phyloP scores from a whole-genome alignment of 352 stramenopile genomes.

The Phytopythium kandeliae region DNA sequence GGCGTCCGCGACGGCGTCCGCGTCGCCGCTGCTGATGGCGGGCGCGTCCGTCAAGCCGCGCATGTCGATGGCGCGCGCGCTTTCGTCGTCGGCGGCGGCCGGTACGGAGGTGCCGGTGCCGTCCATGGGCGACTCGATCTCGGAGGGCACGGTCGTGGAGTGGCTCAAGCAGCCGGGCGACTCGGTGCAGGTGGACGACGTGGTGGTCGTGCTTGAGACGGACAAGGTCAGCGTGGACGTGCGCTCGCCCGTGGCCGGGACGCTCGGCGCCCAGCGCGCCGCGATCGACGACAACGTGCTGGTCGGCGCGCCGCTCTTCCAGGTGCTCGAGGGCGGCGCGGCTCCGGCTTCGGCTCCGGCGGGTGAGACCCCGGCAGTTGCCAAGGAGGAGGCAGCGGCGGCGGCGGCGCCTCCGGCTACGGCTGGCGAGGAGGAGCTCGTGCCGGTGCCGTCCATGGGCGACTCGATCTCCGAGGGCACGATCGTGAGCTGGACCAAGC shows the following conservation, averaged over 20 bases:
- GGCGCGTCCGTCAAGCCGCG: neutral
- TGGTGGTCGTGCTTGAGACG: slow-evolving; percentile 98
- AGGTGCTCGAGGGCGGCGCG: slow-evolving; percentile 79
- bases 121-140: slow-evolving; percentile 96
- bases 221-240: slow-evolving; percentile 96
- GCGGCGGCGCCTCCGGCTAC: slow-evolving; percentile 4
- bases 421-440: slow-evolving; percentile 30
- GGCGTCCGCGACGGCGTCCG: neutral
- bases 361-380: slow-evolving; percentile 13
- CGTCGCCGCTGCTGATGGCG: neutral
- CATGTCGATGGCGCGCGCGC: slow-evolving; percentile 19
- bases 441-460: slow-evolving; percentile 78
- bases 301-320: slow-evolving; percentile 91
- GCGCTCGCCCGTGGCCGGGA: slow-evolving; percentile 79
- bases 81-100: slow-evolving; percentile 24
- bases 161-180: slow-evolving; percentile 93
- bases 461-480: slow-evolving; percentile 98
- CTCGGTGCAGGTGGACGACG: slow-evolving; percentile 92
- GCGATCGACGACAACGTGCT: slow-evolving; percentile 93
- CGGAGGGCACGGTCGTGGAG: slow-evolving; percentile 96
- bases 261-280: slow-evolving; percentile 88
- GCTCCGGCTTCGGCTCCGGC: slow-evolving; percentile 10
- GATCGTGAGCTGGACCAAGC: slow-evolving; percentile 93
- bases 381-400: slow-evolving; percentile 11
- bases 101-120: slow-evolving; percentile 70